Base-by-base conservation (phyloP, 202 grass and related monocot species). In the Zoysia matrella region DNA sequence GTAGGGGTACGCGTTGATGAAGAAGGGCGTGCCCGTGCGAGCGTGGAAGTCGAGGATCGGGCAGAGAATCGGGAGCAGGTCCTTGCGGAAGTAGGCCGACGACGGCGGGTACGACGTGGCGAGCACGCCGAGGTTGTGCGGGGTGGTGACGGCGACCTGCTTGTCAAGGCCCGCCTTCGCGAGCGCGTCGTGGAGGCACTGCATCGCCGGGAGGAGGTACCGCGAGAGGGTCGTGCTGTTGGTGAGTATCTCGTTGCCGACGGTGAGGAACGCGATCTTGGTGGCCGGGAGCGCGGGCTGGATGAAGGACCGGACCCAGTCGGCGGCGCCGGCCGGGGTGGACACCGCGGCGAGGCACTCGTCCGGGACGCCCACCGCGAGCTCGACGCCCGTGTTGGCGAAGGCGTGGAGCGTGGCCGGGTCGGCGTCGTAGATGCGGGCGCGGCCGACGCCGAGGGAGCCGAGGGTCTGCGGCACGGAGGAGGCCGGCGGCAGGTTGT, bases 231-330 rank as follows among this genome's bases (percentile, higher is more conserved):
- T 47, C 4, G 90, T 80, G 88, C 75, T 84, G 74, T 93, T 96
- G 67, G 93, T 96, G 63, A 96, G 88, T 15, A 96, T 86, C 90
- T 96, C 90, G 64, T 96, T 96, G 49, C 93, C 93, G 48, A 96
- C 90, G 2, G 90, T 91, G 76, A 96, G 84, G 61, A 86, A 52
- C 47, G 74, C 60, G 53, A 97, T 93, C 80, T 96, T 97, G 8
- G 93, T 87, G 36, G 88, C 86, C n/a, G 88, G 90, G 52, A 97
- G 73, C 14, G 83, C 86, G 1, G 88, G 86, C 67, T 80, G 74
- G 39, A 97, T 74, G 82, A 82, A 67, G 60, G 83, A 69, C 15
- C 60, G 73, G 42, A 91, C 67, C 90, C 90, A 93, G 5, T 80
- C 68, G 3, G 85, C 18, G 52, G 90, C 90, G 11, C 89, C 90